Conservation (phyloP, 2,329 filamentous ascomycete genomes). For the Ascosphaera pollenicola region DNA sequence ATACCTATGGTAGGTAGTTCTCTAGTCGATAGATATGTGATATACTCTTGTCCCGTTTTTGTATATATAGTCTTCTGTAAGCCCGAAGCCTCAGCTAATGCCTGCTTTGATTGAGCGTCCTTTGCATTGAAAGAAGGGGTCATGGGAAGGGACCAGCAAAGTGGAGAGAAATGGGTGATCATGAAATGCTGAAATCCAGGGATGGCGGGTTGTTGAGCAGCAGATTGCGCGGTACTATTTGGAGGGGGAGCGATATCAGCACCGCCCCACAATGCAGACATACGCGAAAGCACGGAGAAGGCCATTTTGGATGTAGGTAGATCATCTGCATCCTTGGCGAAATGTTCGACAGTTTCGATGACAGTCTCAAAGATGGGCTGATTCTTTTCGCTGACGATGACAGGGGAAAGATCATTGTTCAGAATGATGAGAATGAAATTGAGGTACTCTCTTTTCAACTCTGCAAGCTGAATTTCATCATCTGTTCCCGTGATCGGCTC, state of each 20-base stretch:
- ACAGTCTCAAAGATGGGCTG: slow-evolving; percentile 77
- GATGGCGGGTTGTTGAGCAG: slow-evolving; percentile 26
- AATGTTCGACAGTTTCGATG: slow-evolving; percentile 62
- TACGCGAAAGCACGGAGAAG: slow-evolving; percentile 59
- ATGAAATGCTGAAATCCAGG: slow-evolving; percentile 86
- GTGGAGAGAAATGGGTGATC: slow-evolving; percentile 66
- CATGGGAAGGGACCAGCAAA: slow-evolving; percentile 74
- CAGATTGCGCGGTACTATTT: slow-evolving; percentile 18
- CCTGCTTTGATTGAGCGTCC: slow-evolving; percentile 74
- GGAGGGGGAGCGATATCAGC: slow-evolving; percentile 38
- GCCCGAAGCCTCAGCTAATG: slow-evolving; percentile 67
- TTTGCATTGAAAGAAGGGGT: slow-evolving; percentile 59
- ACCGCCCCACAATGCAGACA: slow-evolving; percentile 79
- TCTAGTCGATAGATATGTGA: slow-evolving; percentile 26
- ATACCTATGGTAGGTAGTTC: slow-evolving; percentile 27
- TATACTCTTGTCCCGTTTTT: slow-evolving; percentile 69
- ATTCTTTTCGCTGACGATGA: slow-evolving; percentile 74
- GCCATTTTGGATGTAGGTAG: slow-evolving; percentile 49
- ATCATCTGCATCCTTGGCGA: slow-evolving; percentile 55
- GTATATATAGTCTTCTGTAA: slow-evolving; percentile 76
- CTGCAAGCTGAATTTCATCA: slow-evolving; percentile 83
- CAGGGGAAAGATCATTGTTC: slow-evolving; percentile 68
- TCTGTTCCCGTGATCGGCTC: slow-evolving; percentile 79
- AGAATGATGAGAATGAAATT: slow-evolving; percentile 80
- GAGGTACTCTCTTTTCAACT: slow-evolving; percentile 84